A percentile compares a stretch with the other conserved stretches of the same genome.
Conservation (phyloP, 2,329 filamentous ascomycete genomes). For the Aspergillus fumigatus region DNA sequence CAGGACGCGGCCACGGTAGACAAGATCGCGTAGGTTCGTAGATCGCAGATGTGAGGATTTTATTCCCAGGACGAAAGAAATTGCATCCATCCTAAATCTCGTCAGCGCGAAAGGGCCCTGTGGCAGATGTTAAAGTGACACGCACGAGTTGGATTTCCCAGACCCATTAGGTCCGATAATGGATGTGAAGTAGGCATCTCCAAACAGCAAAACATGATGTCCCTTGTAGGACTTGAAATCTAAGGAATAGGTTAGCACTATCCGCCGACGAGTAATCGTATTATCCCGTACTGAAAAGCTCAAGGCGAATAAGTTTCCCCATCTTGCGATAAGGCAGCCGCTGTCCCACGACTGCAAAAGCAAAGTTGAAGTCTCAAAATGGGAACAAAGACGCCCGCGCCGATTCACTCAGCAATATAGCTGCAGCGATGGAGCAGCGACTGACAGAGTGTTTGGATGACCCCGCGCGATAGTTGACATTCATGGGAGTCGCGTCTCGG, state of each 20-base stretch:
- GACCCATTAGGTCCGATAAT: constrained; percentile 99
- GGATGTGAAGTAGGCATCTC: constrained; percentile 97
- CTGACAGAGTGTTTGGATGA: constrained; percentile 16
- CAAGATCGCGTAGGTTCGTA: constrained; percentile 84
- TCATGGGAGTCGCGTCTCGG: constrained; percentile 15
- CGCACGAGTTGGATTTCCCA: constrained; percentile 95
- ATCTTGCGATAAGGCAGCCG: constrained; percentile 52
- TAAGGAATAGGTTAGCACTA: constrained; percentile 39
- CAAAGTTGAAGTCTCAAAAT: constrained; percentile 2
- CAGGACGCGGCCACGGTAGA: constrained; percentile 91
- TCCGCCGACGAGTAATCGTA: constrained; percentile 3
- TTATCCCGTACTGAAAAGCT: constrained; percentile 73
- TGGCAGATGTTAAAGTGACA: constrained; percentile 14
- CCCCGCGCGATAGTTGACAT: constrained; percentile 14
- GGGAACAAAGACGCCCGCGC: not conserved
- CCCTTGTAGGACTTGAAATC: constrained; percentile 99
- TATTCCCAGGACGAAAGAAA: constrained; percentile 97
- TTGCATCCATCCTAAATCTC: constrained; percentile 81
- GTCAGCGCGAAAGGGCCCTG: constrained; percentile 17
- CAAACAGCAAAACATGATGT: constrained; percentile 88
- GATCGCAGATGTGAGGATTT: constrained; percentile 98
- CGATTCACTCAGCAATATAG: not conserved
- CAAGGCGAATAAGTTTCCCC: constrained; percentile 93
- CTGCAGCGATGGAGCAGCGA: not conserved
- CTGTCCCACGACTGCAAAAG: constrained; percentile 21